Base-by-base conservation (phyloP, 768 basidiomycete genomes). In the Tephrocybe sp. region DNA sequence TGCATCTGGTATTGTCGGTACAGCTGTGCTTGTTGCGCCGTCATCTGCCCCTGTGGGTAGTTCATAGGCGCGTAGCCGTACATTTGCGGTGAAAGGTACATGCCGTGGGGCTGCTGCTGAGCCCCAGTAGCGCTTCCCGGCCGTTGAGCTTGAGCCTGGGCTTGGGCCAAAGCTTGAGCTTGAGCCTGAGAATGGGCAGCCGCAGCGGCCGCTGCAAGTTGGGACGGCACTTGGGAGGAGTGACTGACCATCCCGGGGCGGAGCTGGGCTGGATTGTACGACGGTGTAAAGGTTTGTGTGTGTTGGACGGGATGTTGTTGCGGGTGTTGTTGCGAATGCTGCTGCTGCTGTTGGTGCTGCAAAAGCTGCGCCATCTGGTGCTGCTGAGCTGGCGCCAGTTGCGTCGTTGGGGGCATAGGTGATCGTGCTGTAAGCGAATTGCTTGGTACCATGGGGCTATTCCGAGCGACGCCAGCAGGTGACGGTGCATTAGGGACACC, bases 361-460 rank as follows among this genome's bases (percentile, higher is more conserved):
- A 60, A 55, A 22, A 51, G 24, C 8, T 53, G 52, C 8, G 57
- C 59, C 25, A 63, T 51, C 31, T 55, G 54, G 8, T 45, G 44
- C 40, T 52, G 44, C 37, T 60, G 56, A 22, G 52, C 24, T 4
- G 55, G 52, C 8, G 57, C 59, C 25, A 63, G 53, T 47, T 70
- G 69, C 5, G 64, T 58, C 16, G 63, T 60, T 32, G 53, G 56
- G 1, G 64, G 64, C 60, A 69, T 59, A 2, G 67, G 68, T 3
- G 66, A 67, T 34, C 51, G 61, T 24, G 67, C 60, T 12, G 63
- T 60, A 13, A 68, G 49, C 12, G 61, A 58, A 44, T 69, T 71
- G 22, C 64, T 68, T 24, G 60, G 49, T 9, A 68, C 62, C 52
- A 69, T 56, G 0, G 76, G 76, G 45, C 74, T 76, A 35, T 53